Percentiles rank a stretch among this genome's conserved stretches.
These are phyloP conservation scores for Hemileccinum impolitum DNA, from an alignment of 768 basidiomycete species.

Conservation along the genomic window DNA sequence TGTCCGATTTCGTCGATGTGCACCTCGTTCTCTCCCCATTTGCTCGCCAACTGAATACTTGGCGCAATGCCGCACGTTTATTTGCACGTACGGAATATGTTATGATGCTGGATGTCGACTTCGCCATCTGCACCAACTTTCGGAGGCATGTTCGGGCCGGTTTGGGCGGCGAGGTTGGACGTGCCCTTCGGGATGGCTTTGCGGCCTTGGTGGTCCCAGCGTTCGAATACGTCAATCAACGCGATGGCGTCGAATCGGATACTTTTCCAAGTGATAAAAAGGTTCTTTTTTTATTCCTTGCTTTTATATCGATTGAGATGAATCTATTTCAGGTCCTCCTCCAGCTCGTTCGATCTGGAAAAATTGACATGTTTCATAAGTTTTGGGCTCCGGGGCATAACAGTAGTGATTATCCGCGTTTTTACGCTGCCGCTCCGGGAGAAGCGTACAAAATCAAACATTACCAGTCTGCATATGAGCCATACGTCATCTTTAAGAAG, in stretches of 20 bases:
- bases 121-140: constrained; percentile 81
- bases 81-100: constrained; percentile 82
- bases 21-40: constrained; percentile 82
- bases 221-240: constrained; percentile 71
- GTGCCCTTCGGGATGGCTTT: constrained; percentile 51
- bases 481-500: constrained; percentile 81
- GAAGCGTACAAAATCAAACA: constrained; percentile 70
- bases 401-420: constrained; percentile 72
- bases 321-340: constrained; percentile 45
- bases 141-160: constrained; percentile 50
- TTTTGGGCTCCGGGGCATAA: constrained; percentile 79
- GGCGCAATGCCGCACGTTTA: constrained; percentile 82
- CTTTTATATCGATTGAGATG: not conserved
- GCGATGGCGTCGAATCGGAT: constrained; percentile 55
- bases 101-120: constrained; percentile 92
- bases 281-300: constrained; percentile 32
- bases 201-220: constrained; percentile 81
- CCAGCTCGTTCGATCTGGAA: constrained; percentile 49
- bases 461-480: constrained; percentile 86
- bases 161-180: constrained; percentile 29
- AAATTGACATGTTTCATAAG: constrained; percentile 74
- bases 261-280: constrained; percentile 69
- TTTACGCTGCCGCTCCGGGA: constrained; percentile 57
- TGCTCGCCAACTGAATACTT: constrained; percentile 84
- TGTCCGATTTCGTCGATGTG: constrained; percentile 73